These are phyloP conservation scores for Lactarius indigo DNA, from an alignment of 768 basidiomycete genomes.

Conservation along the genomic window DNA sequence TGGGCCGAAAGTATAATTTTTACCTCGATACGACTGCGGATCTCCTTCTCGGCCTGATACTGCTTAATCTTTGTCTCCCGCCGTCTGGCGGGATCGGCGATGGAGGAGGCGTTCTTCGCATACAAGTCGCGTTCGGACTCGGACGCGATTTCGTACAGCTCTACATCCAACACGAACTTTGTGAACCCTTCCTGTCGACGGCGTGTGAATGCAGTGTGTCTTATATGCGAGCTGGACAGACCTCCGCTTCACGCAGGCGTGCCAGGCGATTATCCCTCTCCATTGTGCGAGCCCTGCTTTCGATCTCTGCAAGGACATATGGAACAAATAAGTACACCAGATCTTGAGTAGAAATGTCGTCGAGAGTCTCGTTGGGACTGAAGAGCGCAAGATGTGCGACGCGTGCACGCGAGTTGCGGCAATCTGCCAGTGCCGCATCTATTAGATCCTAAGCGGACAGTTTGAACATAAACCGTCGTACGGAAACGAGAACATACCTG, in stretches of 20 bases:
- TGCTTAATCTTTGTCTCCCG: constrained; percentile 90
- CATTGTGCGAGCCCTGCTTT: constrained; percentile 53
- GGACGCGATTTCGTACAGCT: constrained; percentile 64
- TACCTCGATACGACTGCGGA: constrained; percentile 70
- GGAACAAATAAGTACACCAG: constrained; percentile 73
- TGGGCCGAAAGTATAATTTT: no score
- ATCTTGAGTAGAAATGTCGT: constrained; percentile 77
- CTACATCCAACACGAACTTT: constrained; percentile 48
- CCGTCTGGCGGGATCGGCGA: constrained; percentile 62
- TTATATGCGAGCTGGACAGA: constrained; percentile 33
- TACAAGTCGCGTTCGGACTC: constrained; percentile 57
- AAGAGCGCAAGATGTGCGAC: constrained; percentile 66
- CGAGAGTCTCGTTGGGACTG: constrained; percentile 77
- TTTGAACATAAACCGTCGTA: background rate
- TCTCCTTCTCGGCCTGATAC: constrained; percentile 80
- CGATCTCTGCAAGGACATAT: constrained; percentile 62
- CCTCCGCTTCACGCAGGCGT: constrained; percentile 55
- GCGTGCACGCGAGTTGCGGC: constrained; percentile 49
- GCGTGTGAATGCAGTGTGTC: constrained; percentile 15
- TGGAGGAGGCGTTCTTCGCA: constrained; percentile 42
- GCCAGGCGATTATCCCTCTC: constrained; percentile 56
- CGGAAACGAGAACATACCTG: constrained; percentile 34
- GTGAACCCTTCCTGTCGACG: constrained; percentile 45
- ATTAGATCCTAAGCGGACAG: constrained; percentile 50
- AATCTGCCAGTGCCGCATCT: constrained; percentile 50